Base-by-base conservation (phyloP, 495 filamentous ascomycete genomes). In the Neurospora discreta region DNA sequence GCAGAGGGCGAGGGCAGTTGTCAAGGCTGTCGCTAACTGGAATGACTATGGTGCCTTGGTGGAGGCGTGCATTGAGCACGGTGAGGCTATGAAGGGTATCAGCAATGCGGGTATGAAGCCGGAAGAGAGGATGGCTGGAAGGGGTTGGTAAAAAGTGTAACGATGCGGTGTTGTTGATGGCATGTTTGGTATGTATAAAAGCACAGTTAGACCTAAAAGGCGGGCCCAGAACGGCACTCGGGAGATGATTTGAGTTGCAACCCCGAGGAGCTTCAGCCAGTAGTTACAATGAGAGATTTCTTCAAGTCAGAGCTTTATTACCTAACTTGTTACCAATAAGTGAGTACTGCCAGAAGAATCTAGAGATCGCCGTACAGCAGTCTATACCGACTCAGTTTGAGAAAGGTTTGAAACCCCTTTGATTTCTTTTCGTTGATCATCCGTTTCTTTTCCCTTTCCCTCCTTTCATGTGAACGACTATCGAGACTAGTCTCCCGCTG, bases 71-170 rank as follows among this genome's bases (percentile, higher is more conserved):
- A 87, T 88, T 78, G 93, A 93, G 73, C 83, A 98, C 42, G 95
- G 95, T 8, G 93, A 94, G 87, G 93, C 95, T 11, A 99, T 99
- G 94, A 94, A 97, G 33, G 95, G 95, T 10, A 90, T 97, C 72
- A 99, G 92, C 80, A 90, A 91, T 11, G 86, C 85, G 44, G 86
- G 85, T 70, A 89, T 99, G 89, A 79, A 83, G 69, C 89, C 93
- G 65, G 82, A 83, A 33, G 90, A 96, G 81, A 96, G 91, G 86
- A 84, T 98, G 86, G 92, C 95, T 18, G 89, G 89, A 71, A 84
- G 95, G 72, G 95, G 95, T 2, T 97, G 94, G 94, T 97, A 88
- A 82, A 46, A 41, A 39, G 52, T 36, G 46, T 11, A 15, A 18
- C 26, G 39, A 10, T 33, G 44, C 1, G 23, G 52, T 26, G 1